Conservation (phyloP, 2,329 filamentous ascomycete species). For the Ophiocordyceps camponoti-saundersi region DNA sequence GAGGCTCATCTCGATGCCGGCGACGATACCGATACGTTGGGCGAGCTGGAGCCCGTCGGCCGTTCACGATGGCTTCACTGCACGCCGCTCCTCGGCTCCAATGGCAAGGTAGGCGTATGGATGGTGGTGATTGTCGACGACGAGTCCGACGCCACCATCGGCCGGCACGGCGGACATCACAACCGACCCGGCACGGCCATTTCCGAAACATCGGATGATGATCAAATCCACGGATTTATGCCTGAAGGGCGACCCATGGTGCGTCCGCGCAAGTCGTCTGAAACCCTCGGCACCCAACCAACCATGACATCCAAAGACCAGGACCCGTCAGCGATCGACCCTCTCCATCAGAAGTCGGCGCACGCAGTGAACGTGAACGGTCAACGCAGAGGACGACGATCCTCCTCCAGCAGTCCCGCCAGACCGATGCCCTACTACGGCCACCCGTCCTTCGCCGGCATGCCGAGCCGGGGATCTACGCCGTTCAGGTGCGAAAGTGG, state of each 20-base stretch:
- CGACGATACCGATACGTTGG: conserved; percentile 2
- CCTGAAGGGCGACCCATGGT: background rate
- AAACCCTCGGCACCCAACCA: conserved; percentile 4
- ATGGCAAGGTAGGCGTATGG: conserved; percentile 56
- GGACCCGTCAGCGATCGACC: background rate
- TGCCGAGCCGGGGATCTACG: background rate
- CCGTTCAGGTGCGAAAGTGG: background rate
- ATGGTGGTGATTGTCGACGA: conserved; percentile 60
- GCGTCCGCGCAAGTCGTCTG: conserved; percentile 5
- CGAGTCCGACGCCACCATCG: conserved; percentile 15
- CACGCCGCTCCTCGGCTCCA: conserved; percentile 50
- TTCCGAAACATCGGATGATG: background rate
- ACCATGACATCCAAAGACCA: background rate
- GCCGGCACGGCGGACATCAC: background rate
- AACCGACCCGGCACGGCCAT: background rate
- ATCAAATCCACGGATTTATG: background rate
- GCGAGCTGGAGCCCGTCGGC: conserved; percentile 24
- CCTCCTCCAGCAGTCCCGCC: background rate
- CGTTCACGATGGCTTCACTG: conserved; percentile 59
- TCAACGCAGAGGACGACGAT: background rate
- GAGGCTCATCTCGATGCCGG: conserved; percentile 21
- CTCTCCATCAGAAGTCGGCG: background rate
- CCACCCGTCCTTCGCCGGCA: background rate
- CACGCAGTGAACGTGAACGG: background rate
- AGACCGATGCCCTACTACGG: background rate